A percentile compares a stretch with the other conserved stretches of the same genome.
These are phyloP conservation scores for Sarcodon aspratus DNA, from an alignment of 768 basidiomycete genomes.

Conservation along the genomic window DNA sequence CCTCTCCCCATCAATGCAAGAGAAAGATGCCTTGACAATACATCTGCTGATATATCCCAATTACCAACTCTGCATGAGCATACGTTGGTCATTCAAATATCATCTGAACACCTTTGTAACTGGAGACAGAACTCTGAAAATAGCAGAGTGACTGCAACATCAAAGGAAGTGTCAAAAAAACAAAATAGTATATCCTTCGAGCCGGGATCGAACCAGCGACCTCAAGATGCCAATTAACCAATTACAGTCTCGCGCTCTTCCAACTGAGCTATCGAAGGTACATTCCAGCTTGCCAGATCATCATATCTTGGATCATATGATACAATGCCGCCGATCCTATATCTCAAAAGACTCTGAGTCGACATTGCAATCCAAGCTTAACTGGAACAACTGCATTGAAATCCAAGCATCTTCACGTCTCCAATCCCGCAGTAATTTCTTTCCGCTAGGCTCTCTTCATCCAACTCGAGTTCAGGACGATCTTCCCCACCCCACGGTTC, in stretches of 20 bases:
- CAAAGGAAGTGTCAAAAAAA: neutral
- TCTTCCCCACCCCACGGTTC: slow-evolving; percentile 75
- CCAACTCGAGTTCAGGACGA: slow-evolving; percentile 31
- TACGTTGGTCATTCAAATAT: too few relatives aligned
- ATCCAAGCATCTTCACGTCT: slow-evolving; percentile 65
- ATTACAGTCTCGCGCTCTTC: slow-evolving; percentile 1
- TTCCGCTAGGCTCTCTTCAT: slow-evolving; percentile 56
- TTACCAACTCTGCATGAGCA: too few relatives aligned
- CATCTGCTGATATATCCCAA: too few relatives aligned
- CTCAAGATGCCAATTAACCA: neutral
- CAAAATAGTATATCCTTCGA: neutral
- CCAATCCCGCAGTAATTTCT: slow-evolving; percentile 71
- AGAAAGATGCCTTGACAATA: too few relatives aligned
- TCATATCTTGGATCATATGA: too few relatives aligned
- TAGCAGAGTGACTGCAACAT: neutral
- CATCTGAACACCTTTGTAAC: too few relatives aligned
- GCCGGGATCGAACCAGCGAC: neutral
- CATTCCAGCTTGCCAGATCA: neutral
- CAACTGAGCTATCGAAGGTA: neutral
- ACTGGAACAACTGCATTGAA: slow-evolving; percentile 92
- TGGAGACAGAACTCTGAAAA: too few relatives aligned
- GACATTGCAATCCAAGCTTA: slow-evolving; percentile 20
- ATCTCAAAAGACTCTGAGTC: neutral
- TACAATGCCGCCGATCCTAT: too few relatives aligned
- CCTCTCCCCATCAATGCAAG: too few relatives aligned